Percentiles rank a stretch among this genome's conserved stretches.
Evolutionary conservation across 371 early-diverging fungal genomes (phyloP).

Genomic region (Funneliformis caledonium): DNA sequence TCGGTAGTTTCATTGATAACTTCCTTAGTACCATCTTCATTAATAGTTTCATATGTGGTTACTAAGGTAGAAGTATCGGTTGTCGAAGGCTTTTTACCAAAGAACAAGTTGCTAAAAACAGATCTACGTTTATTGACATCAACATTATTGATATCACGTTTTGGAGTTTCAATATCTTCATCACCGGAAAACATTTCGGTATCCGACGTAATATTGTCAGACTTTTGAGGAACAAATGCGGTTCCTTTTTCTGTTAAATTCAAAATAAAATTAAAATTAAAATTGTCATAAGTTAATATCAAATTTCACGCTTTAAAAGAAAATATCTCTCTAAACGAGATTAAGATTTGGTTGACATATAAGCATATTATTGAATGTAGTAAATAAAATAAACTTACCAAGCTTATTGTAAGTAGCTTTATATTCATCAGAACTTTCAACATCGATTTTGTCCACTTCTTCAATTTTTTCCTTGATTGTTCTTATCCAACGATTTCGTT

Average conservation of each 20-base stretch:
- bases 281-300: neutral
- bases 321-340: no score
- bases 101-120: neutral
- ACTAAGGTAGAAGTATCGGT: neutral
- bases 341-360: neutral
- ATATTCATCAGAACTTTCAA: conserved; percentile 43
- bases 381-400: conserved; percentile 41
- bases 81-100: conserved; percentile 23
- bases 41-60: conserved; percentile 13
- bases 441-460: conserved; percentile 40
- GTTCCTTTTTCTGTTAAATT: neutral
- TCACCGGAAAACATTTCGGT: neutral
- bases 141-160: neutral
- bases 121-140: neutral
- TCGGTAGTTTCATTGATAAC: neutral
- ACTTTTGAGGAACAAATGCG: neutral
- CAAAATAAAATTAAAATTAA: neutral
- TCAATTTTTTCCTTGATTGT: conserved; percentile 46
- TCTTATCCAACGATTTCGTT: conserved; percentile 50
- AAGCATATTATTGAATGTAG: neutral
- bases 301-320: neutral
- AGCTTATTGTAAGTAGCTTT: conserved; percentile 48
- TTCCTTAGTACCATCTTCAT: neutral
- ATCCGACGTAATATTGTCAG: neutral
- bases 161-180: neutral